These are phyloP conservation scores for Candida gigantensis DNA, from an alignment of 1,139 yeast species.

Conservation along the genomic window DNA sequence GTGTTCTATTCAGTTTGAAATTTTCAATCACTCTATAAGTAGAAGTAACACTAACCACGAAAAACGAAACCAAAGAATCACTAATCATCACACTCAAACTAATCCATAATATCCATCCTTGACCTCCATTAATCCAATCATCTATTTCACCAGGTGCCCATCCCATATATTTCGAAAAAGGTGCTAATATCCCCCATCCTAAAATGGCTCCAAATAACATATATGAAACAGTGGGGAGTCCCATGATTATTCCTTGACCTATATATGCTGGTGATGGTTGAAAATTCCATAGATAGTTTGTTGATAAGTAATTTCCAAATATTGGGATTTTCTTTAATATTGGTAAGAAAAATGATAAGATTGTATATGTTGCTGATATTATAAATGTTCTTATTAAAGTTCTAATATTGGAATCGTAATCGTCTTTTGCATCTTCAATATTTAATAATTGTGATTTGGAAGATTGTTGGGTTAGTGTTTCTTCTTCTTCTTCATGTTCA, in stretches of 20 bases:
- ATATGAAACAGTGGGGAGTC: conserved; percentile 83
- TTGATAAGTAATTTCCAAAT: conserved; percentile 68
- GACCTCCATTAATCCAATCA: conserved; percentile 92
- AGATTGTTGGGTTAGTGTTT: conserved; percentile 5
- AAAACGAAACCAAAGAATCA: conserved; percentile 82
- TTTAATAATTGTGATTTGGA: conserved; percentile 8
- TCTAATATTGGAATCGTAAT: conserved; percentile 57
- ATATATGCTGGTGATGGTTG: conserved; percentile 97
- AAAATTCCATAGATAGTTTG: conserved; percentile 76
- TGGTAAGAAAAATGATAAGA: conserved; percentile 73
- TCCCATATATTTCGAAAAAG: conserved; percentile 62
- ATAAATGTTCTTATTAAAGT: conserved; percentile 61
- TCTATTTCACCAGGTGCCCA: conserved; percentile 93
- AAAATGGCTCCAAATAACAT: conserved; percentile 87
- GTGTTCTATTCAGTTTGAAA: conserved; percentile 5
- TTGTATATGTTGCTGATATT: conserved; percentile 72
- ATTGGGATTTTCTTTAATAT: conserved; percentile 67
- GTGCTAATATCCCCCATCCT: conserved; percentile 92
- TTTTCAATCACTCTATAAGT: conserved; percentile 15
- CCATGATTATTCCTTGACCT: conserved; percentile 98
- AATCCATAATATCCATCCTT: conserved; percentile 97
- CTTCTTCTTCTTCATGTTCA: background rate
- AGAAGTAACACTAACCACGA: conserved; percentile 59
- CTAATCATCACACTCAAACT: conserved; percentile 92
- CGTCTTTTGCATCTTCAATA: background rate